Conservation (phyloP, 106 monocot species). For the Dioscorea zingiberensis region DNA sequence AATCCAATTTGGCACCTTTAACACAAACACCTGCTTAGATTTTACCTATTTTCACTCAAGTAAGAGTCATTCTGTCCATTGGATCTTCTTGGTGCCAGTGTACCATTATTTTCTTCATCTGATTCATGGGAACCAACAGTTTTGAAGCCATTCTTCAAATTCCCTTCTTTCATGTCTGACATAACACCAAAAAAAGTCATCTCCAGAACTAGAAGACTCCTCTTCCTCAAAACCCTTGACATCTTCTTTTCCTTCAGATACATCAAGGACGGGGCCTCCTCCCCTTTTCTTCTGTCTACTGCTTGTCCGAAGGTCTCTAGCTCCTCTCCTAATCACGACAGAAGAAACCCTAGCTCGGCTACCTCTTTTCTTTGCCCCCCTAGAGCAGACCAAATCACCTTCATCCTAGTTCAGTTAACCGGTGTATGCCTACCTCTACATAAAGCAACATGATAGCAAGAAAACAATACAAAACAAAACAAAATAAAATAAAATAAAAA, state of each 20-base stretch:
- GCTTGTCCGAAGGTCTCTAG: constrained; percentile 11
- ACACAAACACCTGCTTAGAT: not conserved
- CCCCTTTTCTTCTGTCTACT: constrained; percentile 3
- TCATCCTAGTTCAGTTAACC: too few species aligned
- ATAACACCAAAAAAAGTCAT: constrained; percentile 25
- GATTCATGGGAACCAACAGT: not conserved
- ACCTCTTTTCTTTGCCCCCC: constrained; percentile 11
- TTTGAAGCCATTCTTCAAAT: not conserved
- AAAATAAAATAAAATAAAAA: too few species aligned
- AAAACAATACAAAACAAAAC: too few species aligned
- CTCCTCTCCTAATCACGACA: constrained; percentile 25
- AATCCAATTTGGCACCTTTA: too few species aligned
- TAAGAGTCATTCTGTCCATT: constrained; percentile 25
- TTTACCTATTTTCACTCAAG: constrained; percentile 56
- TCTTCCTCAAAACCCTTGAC: constrained; percentile 27
- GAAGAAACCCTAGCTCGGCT: constrained; percentile 12
- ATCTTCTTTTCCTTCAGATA: constrained; percentile 30
- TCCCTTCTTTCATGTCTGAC: constrained; percentile 16
- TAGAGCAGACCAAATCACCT: constrained; percentile 5
- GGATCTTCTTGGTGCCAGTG: not conserved
- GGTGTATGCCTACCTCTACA: too few species aligned
- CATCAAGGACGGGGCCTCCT: constrained; percentile 5
- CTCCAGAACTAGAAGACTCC: constrained; percentile 27
- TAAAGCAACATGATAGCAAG: too few species aligned
- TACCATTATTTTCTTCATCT: constrained; percentile 7